phyloP scores from a whole-genome alignment of 2,329 filamentous ascomycete genomes.

The Pseudocercospora ulei region DNA sequence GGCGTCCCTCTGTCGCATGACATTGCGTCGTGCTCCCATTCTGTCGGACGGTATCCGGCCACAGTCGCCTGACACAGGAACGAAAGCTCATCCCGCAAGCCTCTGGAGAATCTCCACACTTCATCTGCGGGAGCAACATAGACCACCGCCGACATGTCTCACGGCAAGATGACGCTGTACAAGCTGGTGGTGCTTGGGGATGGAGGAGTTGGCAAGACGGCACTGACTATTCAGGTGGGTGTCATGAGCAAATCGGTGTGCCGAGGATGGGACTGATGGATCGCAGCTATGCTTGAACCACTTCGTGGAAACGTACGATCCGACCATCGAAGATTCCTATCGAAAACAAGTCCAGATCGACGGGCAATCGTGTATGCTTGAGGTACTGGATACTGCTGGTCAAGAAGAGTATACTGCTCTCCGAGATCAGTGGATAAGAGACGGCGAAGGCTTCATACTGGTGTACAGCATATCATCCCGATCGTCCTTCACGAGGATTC shows the following conservation, averaged over 20 bases:
- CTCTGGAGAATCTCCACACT: slow-evolving; percentile 15
- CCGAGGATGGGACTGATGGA: slow-evolving; percentile 10
- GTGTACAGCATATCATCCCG: slow-evolving; percentile 98
- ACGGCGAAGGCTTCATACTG: slow-evolving; percentile 92
- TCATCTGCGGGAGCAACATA: slow-evolving; percentile 5
- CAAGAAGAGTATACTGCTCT: slow-evolving; percentile 98
- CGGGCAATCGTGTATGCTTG: slow-evolving; percentile 89
- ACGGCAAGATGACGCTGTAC: slow-evolving; percentile 47
- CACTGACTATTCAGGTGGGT: slow-evolving; percentile 75
- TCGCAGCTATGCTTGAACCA: slow-evolving; percentile 84
- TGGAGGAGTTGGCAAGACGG: slow-evolving; percentile 97
- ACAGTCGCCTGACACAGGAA: slow-evolving; percentile 13
- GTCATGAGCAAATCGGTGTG: background rate
- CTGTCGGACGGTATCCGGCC: slow-evolving; percentile 12
- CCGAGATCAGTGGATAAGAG: slow-evolving; percentile 95
- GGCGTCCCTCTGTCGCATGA: slow-evolving; percentile 13
- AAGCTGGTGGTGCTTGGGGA: slow-evolving; percentile 95
- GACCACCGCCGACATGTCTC: slow-evolving; percentile 27
- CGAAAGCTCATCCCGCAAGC: slow-evolving; percentile 4
- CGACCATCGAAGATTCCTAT: slow-evolving; percentile 60
- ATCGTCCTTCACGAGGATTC: slow-evolving; percentile 88
- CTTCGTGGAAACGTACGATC: slow-evolving; percentile 84
- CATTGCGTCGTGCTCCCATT: slow-evolving; percentile 5
- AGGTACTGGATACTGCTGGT: slow-evolving; percentile 91
- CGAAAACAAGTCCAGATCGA: slow-evolving; percentile 74